phyloP scores from a whole-genome alignment of 2,329 filamentous ascomycete species.

The Achaetomium macrosporum region DNA sequence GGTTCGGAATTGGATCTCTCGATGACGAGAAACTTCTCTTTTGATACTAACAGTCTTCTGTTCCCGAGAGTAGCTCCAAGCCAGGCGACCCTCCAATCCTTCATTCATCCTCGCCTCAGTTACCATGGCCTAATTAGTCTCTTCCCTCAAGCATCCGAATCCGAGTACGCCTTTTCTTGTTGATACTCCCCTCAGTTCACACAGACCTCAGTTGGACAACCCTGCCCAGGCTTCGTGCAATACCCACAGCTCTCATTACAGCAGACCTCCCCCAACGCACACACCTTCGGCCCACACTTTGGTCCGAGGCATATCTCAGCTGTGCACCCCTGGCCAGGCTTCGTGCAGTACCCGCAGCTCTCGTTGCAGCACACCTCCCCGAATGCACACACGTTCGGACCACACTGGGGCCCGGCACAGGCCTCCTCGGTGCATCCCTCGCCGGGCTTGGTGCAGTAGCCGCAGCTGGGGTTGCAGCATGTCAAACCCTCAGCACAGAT shows the following conservation, averaged over 20 bases:
- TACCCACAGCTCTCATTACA: neutral
- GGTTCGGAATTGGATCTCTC: too few species aligned
- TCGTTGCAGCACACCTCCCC: neutral
- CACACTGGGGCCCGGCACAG: neutral
- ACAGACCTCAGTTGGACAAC: too few species aligned
- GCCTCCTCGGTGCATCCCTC: neutral
- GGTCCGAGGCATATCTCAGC: too few species aligned
- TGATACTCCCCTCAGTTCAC: too few species aligned
- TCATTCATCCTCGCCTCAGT: too few species aligned
- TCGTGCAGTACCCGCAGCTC: neutral
- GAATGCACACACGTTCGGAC: neutral
- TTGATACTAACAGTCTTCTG: too few species aligned
- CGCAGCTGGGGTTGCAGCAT: neutral
- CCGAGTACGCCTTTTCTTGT: too few species aligned
- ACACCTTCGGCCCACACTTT: neutral
- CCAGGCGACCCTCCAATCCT: too few species aligned
- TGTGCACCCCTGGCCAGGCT: neutral
- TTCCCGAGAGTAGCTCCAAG: too few species aligned
- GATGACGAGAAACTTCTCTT: too few species aligned
- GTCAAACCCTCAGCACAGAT: neutral
- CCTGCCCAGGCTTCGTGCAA: neutral
- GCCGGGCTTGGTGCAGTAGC: neutral
- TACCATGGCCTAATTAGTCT: too few species aligned
- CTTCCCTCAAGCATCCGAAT: too few species aligned
- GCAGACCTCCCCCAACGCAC: neutral